Conservation (phyloP, 805 yeast genomes). For the Lipomyces sp. region DNA sequence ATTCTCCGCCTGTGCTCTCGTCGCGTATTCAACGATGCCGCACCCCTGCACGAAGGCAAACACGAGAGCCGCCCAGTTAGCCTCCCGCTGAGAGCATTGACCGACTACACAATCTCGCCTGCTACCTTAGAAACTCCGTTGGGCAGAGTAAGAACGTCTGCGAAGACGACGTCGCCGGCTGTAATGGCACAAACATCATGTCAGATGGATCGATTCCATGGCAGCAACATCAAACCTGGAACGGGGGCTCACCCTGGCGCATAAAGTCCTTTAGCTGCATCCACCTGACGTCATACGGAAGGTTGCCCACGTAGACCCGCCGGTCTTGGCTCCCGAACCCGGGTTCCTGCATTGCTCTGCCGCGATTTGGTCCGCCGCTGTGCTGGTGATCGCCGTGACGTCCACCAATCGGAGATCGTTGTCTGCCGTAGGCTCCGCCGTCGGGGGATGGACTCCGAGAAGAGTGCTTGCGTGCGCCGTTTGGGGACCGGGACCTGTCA, state of each 20-base stretch:
- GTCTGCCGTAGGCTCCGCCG: too few species aligned
- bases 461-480: too few species aligned
- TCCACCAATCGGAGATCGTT: too few species aligned
- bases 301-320: conserved; percentile 45
- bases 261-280: conserved; percentile 41
- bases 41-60: conserved; percentile 31
- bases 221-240: too few species aligned
- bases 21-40: conserved; percentile 73
- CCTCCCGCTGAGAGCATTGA: too few species aligned
- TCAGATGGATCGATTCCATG: too few species aligned
- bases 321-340: conserved; percentile 41
- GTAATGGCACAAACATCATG: neutral
- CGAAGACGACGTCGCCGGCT: conserved; percentile 66
- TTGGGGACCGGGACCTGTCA: too few species aligned
- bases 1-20: conserved; percentile 58
- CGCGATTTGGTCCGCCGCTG: too few species aligned
- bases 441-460: too few species aligned
- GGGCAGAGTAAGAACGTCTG: conserved; percentile 74
- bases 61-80: too few species aligned
- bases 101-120: conserved; percentile 34
- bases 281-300: conserved; percentile 42
- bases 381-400: too few species aligned
- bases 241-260: conserved; percentile 32
- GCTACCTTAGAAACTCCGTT: conserved; percentile 78
- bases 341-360: too few species aligned